Evolutionary conservation across 805 yeast genomes (phyloP).

Genomic region (Candida vaughaniae): DNA sequence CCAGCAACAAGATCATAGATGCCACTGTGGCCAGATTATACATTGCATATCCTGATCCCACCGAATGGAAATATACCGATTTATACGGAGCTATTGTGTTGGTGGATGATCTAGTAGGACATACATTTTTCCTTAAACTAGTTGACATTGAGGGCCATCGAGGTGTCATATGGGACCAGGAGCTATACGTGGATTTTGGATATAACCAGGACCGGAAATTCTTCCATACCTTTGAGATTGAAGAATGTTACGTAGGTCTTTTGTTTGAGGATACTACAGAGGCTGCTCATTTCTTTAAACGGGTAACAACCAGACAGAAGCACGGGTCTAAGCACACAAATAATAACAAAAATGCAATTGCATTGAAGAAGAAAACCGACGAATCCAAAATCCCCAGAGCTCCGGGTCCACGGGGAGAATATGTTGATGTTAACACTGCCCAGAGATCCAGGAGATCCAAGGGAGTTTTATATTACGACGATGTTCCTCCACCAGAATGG

Average conservation of each 20-base stretch:
- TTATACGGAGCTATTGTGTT: constrained; percentile 81
- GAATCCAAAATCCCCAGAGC: constrained; percentile 28
- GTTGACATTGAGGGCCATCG: constrained; percentile 80
- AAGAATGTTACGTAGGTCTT: constrained; percentile 83
- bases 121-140: constrained; percentile 84
- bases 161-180: constrained; percentile 98
- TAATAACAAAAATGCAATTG: constrained; percentile 85
- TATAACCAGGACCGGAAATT: constrained; percentile 93
- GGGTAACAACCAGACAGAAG: constrained; percentile 71
- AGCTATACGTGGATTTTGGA: constrained; percentile 80
- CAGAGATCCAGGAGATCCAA: constrained; percentile 56
- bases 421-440: constrained; percentile 44
- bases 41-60: constrained; percentile 83
- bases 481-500: constrained; percentile 84
- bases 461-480: constrained; percentile 71
- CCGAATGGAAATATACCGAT: constrained; percentile 85
- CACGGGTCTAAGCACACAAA: constrained; percentile 85
- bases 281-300: constrained; percentile 80
- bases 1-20: constrained; percentile 82
- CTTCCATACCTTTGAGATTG: constrained; percentile 92
- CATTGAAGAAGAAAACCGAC: constrained; percentile 52
- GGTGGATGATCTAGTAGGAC: constrained; percentile 92
- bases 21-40: constrained; percentile 88
- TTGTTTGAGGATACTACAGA: constrained; percentile 86
- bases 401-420: constrained; percentile 70